Evolutionary conservation across 73 alveolate species (phyloP).

Genomic region (Symbiodinium natans): DNA sequence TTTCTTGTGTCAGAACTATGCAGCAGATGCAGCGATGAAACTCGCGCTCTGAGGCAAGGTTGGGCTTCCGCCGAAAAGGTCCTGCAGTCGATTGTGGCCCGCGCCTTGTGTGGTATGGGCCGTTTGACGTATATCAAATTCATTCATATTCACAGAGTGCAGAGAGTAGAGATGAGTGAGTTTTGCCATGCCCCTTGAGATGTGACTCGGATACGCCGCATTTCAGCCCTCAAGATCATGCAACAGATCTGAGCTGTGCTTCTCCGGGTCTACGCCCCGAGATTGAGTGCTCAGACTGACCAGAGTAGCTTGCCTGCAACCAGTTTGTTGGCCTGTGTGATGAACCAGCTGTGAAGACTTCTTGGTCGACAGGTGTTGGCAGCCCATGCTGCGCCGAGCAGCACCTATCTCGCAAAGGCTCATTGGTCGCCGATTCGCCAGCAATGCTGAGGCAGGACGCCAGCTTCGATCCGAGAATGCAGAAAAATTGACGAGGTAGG

Average conservation of each 20-base stretch:
- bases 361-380: neutral
- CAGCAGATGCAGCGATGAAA: too few species aligned
- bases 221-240: neutral
- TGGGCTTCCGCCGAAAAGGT: constrained; percentile 32
- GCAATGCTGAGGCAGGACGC: neutral
- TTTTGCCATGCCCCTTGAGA: too few species aligned
- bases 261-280: neutral
- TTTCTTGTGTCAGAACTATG: too few species aligned
- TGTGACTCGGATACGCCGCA: too few species aligned
- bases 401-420: neutral
- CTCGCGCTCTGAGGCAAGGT: too few species aligned
- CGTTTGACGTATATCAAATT: too few species aligned
- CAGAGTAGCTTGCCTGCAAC: neutral
- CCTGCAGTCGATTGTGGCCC: constrained; percentile 17
- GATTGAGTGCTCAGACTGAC: neutral
- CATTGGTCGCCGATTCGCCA: neutral
- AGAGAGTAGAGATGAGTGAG: too few species aligned
- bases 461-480: too few species aligned
- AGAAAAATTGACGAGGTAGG: too few species aligned
- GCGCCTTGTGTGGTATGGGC: neutral
- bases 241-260: neutral
- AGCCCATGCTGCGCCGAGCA: neutral
- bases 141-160: too few species aligned
- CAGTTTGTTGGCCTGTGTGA: neutral
- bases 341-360: neutral